Evolutionary conservation across 2,329 filamentous ascomycete genomes (phyloP), one percentile per base, ranked within the genome.

Genomic region (Metarhizium rileyi): DNA sequence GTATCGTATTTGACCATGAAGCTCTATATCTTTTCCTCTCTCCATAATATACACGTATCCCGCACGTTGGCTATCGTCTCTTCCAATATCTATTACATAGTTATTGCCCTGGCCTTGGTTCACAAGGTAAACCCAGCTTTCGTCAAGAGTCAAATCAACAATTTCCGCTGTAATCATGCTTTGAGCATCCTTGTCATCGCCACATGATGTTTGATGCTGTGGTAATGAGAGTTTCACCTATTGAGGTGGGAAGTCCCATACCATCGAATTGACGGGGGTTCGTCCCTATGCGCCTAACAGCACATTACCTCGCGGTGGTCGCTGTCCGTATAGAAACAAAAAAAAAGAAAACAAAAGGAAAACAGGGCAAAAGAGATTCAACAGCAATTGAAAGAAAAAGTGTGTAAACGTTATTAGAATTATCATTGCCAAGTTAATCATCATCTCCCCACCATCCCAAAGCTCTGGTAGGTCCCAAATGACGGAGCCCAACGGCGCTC

Each of bases 401-500:
- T 44, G 14, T 44, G 12, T 27, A 47, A n/a, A 20, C 28, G n/a
- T 22, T 23, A 22, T 36, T 27, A 35, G 10, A 49, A 8, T 35
- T 12, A 26, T 49, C 25, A 26, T 40, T 23, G 26, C 22, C 10
- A 27, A 38, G 52, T 61, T 54, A 63, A 48, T 62, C 68, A 40
- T 73, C 68, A 44, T 72, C 68, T n/a, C 66, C 69, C 70, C 67
- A 70, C 57, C 61, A 67, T 3, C 66, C 64, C 33, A 63, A 57
- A 7, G 64, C 62, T 5, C 58, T 53, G 18, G 44, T 60, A 33
- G 54, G 53, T 8, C 53, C 53, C 52, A 57, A 54, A 46, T 53
- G 52, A 3, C 53, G 54, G 18, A 57, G 56, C 10, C 63, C 64
- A 18, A 66, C 62, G 2, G 64, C 63, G 35, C 64, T 66, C 35